phyloP scores from a whole-genome alignment of 495 filamentous ascomycete species.

The Neurospora sp. region DNA sequence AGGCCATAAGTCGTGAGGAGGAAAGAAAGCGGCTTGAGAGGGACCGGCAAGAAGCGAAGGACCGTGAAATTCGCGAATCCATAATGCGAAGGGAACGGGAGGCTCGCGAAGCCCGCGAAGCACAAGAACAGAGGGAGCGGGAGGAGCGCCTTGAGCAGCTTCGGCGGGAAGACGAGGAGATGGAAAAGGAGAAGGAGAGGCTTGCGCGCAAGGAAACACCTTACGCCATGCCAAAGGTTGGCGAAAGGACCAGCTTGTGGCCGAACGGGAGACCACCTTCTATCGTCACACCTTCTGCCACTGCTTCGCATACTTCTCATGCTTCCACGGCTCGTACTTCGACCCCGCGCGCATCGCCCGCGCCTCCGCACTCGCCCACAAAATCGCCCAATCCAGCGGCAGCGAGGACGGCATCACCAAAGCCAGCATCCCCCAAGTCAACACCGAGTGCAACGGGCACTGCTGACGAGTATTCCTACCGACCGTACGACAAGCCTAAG shows the following conservation, averaged over 20 bases:
- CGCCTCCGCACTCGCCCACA: slow-evolving; percentile 7
- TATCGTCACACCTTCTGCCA: slow-evolving; percentile 20
- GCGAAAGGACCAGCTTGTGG: slow-evolving; percentile 50
- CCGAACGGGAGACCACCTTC: slow-evolving; percentile 34
- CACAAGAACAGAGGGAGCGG: slow-evolving; percentile 33
- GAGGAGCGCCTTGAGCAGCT: slow-evolving; percentile 16
- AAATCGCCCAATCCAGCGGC: background rate
- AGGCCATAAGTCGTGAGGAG: slow-evolving; percentile 12
- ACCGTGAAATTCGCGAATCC: slow-evolving; percentile 20
- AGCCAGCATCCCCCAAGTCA: slow-evolving; percentile 13
- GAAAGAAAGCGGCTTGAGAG: slow-evolving; percentile 30
- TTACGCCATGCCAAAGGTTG: slow-evolving; percentile 43
- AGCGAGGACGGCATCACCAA: background rate
- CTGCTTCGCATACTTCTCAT: slow-evolving; percentile 1
- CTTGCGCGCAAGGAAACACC: slow-evolving; percentile 28
- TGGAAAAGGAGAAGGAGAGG: slow-evolving; percentile 21
- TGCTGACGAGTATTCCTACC: slow-evolving; percentile 64
- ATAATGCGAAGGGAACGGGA: slow-evolving; percentile 34
- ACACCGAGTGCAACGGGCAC: slow-evolving; percentile 46
- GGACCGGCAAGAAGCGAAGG: slow-evolving; percentile 20
- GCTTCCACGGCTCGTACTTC: background rate
- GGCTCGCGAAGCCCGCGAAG: slow-evolving; percentile 20
- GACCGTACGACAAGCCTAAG: slow-evolving; percentile 71
- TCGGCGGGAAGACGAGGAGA: slow-evolving; percentile 12
- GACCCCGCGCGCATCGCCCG: slow-evolving; percentile 1